phyloP scores from a whole-genome alignment of 257 asterid species.

The Verbascum thapsus region DNA sequence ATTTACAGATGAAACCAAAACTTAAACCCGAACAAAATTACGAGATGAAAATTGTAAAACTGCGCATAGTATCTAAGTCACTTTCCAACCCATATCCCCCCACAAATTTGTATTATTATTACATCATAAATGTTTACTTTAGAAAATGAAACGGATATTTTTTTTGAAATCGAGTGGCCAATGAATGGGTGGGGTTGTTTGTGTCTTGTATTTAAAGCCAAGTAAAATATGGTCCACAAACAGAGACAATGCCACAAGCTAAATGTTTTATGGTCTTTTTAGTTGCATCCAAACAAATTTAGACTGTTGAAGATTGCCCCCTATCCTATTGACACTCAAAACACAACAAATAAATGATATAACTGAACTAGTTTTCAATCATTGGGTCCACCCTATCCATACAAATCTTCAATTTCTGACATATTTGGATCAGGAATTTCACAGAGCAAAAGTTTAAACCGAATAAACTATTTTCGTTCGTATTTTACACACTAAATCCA shows the following conservation, averaged over 20 bases:
- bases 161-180: conserved; percentile 33
- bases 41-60: no score
- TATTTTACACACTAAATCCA: no score
- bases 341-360: conserved; percentile 67
- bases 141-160: conserved; percentile 28
- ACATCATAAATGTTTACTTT: no score
- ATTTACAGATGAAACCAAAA: no score
- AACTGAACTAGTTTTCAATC: conserved; percentile 35
- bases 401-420: background rate
- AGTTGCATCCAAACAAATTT: conserved; percentile 29
- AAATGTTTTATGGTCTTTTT: conserved; percentile 63
- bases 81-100: conserved; percentile 46
- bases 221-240: conserved; percentile 41
- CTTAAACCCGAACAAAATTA: no score
- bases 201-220: conserved; percentile 43
- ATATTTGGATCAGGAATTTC: no score
- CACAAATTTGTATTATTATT: conserved; percentile 32
- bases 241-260: conserved; percentile 72
- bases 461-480: no score
- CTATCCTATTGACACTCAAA: conserved; percentile 63
- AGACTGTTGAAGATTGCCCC: conserved; percentile 54
- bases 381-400: conserved; percentile 53
- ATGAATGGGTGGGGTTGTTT: conserved; percentile 43
- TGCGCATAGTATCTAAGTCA: conserved; percentile 34
- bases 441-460: no score